These are phyloP conservation scores for Xylaria sp. DNA, from an alignment of 2,329 filamentous ascomycete species.

Conservation along the genomic window DNA sequence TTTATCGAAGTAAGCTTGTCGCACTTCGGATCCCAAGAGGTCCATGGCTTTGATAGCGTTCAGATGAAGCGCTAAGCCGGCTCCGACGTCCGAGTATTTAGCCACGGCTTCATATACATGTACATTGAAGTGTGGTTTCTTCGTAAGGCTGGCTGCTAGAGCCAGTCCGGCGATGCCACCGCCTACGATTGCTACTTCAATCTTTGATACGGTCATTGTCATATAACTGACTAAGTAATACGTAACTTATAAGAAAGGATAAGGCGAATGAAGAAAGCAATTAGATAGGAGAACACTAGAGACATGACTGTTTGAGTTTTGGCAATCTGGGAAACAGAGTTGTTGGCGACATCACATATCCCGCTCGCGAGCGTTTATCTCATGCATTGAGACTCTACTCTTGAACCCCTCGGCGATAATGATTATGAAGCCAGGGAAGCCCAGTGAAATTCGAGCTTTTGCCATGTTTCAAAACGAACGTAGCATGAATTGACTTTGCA, in stretches of 20 bases:
- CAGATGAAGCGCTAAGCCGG: conserved; percentile 53
- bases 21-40: conserved; percentile 51
- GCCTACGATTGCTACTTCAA: conserved; percentile 46
- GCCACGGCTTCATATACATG: conserved; percentile 53
- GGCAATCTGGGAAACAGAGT: background rate
- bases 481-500: background rate
- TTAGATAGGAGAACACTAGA: background rate
- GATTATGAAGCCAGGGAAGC: background rate
- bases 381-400: background rate
- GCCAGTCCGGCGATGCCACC: conserved; percentile 53
- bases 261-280: background rate
- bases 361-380: background rate
- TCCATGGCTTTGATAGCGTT: conserved; percentile 53
- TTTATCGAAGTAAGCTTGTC: conserved; percentile 49
- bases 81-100: conserved; percentile 52
- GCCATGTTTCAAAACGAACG: background rate
- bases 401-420: background rate
- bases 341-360: background rate
- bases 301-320: background rate
- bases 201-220: conserved; percentile 30
- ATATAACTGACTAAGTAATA: background rate
- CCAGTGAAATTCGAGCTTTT: background rate
- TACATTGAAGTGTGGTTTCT: conserved; percentile 50
- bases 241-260: background rate
- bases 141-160: conserved; percentile 52